Evolutionary conservation across 768 basidiomycete species (phyloP), one percentile per base, ranked within the genome.

Genomic region (Rhodosporidiobolus odoratus): DNA sequence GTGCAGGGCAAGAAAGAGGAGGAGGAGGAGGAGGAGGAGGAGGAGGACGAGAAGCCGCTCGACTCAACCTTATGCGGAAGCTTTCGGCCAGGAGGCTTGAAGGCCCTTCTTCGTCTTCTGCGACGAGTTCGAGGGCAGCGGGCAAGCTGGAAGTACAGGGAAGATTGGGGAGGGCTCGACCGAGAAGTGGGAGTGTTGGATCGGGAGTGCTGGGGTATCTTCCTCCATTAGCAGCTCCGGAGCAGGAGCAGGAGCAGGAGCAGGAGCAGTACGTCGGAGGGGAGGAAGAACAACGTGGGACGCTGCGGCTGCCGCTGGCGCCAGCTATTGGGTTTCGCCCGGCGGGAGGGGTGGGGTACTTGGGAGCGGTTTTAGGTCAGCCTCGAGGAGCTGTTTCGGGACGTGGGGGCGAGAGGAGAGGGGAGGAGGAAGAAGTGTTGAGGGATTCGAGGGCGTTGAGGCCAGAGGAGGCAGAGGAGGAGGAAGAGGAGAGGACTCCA

Each of bases 61-160:
- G 77, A n/a, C 59, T 66, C 17, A 77, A 77, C 66, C 52, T 77
- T 30, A 77, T 77, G 61, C 67, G 77, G 32, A 77, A 77, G 47
- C 58, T 77, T 4, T 73, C 71, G 21, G 70, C 68, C 32, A 30
- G 77, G 12, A 38, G 72, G 19, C 50, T 76, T 32, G 75, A 53
- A 32, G 41, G 27, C 3, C n/a, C 57, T 10, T n/a, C n/a, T n/a
- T n/a, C n/a, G n/a, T n/a, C 37, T 21, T 48, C 47, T 25, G 35
- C 21, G 15, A n/a, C 27, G 52, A 9, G n/a, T 25, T n/a, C 21
- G 15, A 17, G 52, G 10, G n/a, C 53, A 21, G 43, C n/a, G 35
- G 60, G 41, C 32, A 43, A 30, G 34, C 58, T 62, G 32, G 58
- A 32, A 27, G 64, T 67, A 4, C 59, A 65, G 12, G 65, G 60